Conservation (phyloP, 2,329 filamentous ascomycete genomes). For the Eutypa lata region DNA sequence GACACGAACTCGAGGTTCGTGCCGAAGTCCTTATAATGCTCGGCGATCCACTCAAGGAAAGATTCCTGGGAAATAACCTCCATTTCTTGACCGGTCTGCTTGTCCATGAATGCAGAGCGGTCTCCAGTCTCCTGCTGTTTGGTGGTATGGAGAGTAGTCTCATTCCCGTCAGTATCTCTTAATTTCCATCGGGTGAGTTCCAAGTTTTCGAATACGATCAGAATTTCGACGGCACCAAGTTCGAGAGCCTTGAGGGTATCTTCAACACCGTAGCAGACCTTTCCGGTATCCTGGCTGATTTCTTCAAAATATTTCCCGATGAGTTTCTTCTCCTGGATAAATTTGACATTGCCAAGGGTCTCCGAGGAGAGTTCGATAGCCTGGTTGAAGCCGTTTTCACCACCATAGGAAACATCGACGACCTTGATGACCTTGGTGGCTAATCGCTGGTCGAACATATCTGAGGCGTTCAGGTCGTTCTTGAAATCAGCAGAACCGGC, state of each 20-base stretch:
- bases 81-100: conserved; percentile 95
- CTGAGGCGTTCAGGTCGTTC: conserved; percentile 95
- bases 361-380: conserved; percentile 94
- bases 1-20: conserved; percentile 95
- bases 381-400: conserved; percentile 99
- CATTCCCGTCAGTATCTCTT: conserved; percentile 70
- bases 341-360: conserved; percentile 98
- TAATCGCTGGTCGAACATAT: conserved; percentile 92
- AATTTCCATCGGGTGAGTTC: conserved; percentile 90
- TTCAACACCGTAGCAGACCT: conserved; percentile 96
- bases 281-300: conserved; percentile 95
- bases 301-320: conserved; percentile 99
- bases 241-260: conserved; percentile 97
- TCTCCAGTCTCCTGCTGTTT: conserved; percentile 75
- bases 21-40: conserved; percentile 98
- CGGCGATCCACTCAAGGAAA: conserved; percentile 99
- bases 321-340: conserved; percentile 99
- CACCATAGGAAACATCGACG: conserved; percentile 97
- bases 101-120: conserved; percentile 89
- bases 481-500: conserved; percentile 99
- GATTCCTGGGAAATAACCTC: conserved; percentile 82
- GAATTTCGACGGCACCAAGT: conserved; percentile 86
- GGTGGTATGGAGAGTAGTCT: conserved; percentile 80
- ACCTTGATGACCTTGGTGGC: conserved; percentile 98
- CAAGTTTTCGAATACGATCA: conserved; percentile 97